Percentiles rank a stretch among this genome's conserved stretches.
Evolutionary conservation across 2,329 filamentous ascomycete species (phyloP).

Genomic region (Chrysoporthe austroafricana): DNA sequence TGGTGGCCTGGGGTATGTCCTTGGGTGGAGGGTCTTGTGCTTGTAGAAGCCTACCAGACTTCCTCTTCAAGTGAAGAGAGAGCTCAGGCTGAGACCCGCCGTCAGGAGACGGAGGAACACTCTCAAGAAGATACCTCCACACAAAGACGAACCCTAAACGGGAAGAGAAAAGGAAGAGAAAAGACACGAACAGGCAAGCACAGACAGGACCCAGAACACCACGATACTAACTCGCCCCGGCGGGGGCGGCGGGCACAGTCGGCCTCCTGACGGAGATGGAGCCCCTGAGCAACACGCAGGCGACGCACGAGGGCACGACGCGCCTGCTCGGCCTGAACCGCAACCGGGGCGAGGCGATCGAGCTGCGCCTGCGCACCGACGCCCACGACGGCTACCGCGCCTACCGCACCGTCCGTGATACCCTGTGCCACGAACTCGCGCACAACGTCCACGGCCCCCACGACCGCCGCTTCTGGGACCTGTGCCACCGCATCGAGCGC

Average conservation of each 20-base stretch:
- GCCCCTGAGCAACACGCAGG: constrained; percentile 74
- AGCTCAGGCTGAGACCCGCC: too few species aligned
- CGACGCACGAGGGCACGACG: constrained; percentile 71
- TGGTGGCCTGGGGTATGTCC: too few species aligned
- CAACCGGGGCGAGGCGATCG: constrained; percentile 87
- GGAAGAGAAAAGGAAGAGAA: too few species aligned
- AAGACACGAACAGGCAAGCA: too few species aligned
- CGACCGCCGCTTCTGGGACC: constrained; percentile 85
- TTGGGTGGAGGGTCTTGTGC: too few species aligned
- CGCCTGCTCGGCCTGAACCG: constrained; percentile 85
- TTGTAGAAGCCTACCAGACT: neutral
- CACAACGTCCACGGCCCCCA: constrained; percentile 89
- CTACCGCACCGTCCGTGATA: constrained; percentile 88
- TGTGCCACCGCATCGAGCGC: constrained; percentile 84
- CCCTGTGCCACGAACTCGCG: constrained; percentile 91
- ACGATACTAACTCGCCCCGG: too few species aligned
- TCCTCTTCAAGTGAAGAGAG: neutral
- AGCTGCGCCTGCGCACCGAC: constrained; percentile 88
- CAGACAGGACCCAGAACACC: too few species aligned
- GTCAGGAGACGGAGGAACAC: too few species aligned
- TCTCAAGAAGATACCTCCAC: too few species aligned
- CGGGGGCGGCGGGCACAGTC: constrained; percentile 48
- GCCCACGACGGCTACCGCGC: constrained; percentile 92
- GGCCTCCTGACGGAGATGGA: constrained; percentile 95
- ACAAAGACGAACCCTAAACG: too few species aligned